phyloP scores from a whole-genome alignment of 345 rosid species.

The Cardiospermum halicacabum region DNA sequence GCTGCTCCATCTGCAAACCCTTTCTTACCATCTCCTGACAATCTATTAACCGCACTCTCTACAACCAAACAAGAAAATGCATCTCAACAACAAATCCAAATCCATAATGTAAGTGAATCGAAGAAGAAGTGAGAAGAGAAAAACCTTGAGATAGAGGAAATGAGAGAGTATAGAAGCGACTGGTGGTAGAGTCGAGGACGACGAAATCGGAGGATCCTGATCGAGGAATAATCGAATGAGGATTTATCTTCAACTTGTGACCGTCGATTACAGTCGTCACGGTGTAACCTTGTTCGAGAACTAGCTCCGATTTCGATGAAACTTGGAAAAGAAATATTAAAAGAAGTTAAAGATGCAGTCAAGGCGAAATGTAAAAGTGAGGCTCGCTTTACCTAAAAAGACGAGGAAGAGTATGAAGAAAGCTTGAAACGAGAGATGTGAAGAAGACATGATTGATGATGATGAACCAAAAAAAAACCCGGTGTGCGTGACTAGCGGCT shows the following conservation, averaged over 20 bases:
- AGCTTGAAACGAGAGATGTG: neutral
- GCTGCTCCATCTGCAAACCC: constrained; percentile 48
- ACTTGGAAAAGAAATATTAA: constrained; percentile 1
- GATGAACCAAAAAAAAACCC: neutral
- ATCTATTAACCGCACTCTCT: constrained; percentile 40
- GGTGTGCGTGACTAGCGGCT: too few relatives aligned
- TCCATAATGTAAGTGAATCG: too few relatives aligned
- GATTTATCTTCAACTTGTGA: constrained; percentile 41
- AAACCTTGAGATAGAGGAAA: constrained; percentile 49
- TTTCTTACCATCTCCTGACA: constrained; percentile 37
- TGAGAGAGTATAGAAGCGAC: constrained; percentile 46
- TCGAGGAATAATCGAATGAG: constrained; percentile 32
- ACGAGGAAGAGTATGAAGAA: constrained; percentile 2
- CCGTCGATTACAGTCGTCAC: constrained; percentile 58
- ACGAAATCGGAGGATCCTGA: constrained; percentile 48
- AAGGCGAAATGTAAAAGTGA: neutral
- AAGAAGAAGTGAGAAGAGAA: too few relatives aligned
- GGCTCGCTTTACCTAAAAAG: neutral
- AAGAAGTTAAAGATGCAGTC: neutral
- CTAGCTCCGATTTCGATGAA: constrained; percentile 24
- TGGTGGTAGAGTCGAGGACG: constrained; percentile 38
- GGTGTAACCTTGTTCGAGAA: constrained; percentile 58
- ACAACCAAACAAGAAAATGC: neutral
- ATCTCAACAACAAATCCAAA: neutral
- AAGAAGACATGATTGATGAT: constrained; percentile 15